Evolutionary conservation across 2,329 filamentous ascomycete species (phyloP).

Genomic region (Neoascochyta sp.): DNA sequence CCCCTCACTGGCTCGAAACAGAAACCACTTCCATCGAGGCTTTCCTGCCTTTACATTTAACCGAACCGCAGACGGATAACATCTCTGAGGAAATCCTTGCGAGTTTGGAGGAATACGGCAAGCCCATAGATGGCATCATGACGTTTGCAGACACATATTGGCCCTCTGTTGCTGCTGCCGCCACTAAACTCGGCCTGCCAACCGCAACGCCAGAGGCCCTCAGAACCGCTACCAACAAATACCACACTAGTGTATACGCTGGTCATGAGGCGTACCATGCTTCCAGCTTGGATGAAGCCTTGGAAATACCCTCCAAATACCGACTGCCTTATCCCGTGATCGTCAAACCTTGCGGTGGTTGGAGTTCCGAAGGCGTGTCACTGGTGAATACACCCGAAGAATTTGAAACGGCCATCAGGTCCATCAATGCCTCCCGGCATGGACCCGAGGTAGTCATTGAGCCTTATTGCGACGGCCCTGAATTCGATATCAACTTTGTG

Average conservation of each 20-base stretch:
- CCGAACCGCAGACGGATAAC: background rate
- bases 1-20: background rate
- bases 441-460: slow-evolving; percentile 24
- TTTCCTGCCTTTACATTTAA: background rate
- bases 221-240: slow-evolving; percentile 3
- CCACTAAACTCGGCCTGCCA: background rate
- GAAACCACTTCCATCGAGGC: background rate
- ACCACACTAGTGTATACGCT: slow-evolving; percentile 3
- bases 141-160: slow-evolving; percentile 1
- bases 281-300: slow-evolving; percentile 4
- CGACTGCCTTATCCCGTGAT: slow-evolving; percentile 18
- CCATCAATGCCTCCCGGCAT: slow-evolving; percentile 10
- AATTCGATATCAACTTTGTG: slow-evolving; percentile 16
- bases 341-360: slow-evolving; percentile 39
- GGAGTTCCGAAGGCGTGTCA: slow-evolving; percentile 33
- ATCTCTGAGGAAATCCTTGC: background rate
- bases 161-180: background rate
- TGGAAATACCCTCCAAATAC: slow-evolving; percentile 1
- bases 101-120: slow-evolving; percentile 1
- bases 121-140: slow-evolving; percentile 1
- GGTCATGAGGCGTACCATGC: slow-evolving; percentile 1
- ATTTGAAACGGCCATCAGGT: slow-evolving; percentile 17
- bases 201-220: slow-evolving; percentile 1
- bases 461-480: slow-evolving; percentile 14
- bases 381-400: slow-evolving; percentile 25